A percentile compares a stretch with the other conserved stretches of the same genome.
These are phyloP conservation scores for Malassezia japonica DNA, from an alignment of 1,284 basidiomycete genomes.

Conservation along the genomic window DNA sequence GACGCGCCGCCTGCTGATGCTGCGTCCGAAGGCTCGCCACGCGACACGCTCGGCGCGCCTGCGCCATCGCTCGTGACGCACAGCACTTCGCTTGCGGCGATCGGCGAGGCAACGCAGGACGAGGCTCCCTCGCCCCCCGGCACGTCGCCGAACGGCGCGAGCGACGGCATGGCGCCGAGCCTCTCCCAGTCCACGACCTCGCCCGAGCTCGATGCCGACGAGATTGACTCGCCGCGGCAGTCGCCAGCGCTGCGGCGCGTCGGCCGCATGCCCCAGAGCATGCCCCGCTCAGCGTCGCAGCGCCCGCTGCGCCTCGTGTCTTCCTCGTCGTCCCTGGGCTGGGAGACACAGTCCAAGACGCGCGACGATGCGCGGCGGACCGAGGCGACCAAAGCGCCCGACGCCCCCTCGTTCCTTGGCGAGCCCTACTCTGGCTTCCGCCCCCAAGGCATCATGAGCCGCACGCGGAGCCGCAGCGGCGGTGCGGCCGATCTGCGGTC, in stretches of 20 bases:
- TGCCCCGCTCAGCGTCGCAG: not conserved
- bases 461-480: slow-evolving; percentile 13
- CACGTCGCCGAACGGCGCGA: not conserved
- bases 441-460: slow-evolving; percentile 2
- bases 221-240: not conserved
- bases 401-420: slow-evolving; percentile 4
- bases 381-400: not conserved
- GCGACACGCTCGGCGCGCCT: not conserved
- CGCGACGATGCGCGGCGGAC: not conserved
- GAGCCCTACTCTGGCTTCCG: slow-evolving; percentile 14
- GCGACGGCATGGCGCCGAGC: not conserved
- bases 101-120: not conserved
- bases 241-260: slow-evolving; percentile 14
- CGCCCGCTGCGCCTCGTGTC: slow-evolving; percentile 4
- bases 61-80: not conserved
- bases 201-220: not conserved
- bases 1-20: not conserved
- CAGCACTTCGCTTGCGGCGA: not conserved
- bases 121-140: not conserved
- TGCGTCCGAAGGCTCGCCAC: not conserved
- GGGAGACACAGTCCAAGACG: not conserved
- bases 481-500: slow-evolving; percentile 2
- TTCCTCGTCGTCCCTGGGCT: slow-evolving; percentile 9
- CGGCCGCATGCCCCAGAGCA: slow-evolving; percentile 1
- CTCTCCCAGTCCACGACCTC: not conserved